phyloP scores from a whole-genome alignment of 257 asterid genomes.

The Plectranthus barbatus region DNA sequence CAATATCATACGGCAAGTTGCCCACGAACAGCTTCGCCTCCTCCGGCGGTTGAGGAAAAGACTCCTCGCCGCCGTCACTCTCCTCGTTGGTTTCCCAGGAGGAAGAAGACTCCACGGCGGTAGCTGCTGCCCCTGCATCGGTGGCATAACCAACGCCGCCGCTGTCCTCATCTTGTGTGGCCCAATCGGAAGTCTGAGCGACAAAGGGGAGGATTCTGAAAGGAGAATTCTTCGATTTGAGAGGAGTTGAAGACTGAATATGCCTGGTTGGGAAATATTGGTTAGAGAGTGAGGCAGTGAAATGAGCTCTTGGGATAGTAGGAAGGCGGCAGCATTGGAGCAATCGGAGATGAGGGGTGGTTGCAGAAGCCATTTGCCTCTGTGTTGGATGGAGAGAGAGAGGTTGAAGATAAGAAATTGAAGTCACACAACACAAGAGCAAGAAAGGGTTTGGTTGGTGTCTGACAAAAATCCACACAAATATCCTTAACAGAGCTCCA shows the following conservation, averaged over 20 bases:
- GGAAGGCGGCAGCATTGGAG: constrained; percentile 28
- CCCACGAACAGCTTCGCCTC: constrained; percentile 81
- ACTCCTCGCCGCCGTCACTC: constrained; percentile 15
- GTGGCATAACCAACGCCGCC: neutral
- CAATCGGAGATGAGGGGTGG: constrained; percentile 22
- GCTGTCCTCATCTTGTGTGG: constrained; percentile 13
- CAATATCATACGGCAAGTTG: constrained; percentile 69
- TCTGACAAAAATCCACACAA: neutral
- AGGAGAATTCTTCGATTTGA: constrained; percentile 22
- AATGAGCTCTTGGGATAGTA: constrained; percentile 12
- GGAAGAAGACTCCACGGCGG: neutral
- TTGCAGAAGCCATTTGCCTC: constrained; percentile 26
- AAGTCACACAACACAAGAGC: constrained; percentile 10
- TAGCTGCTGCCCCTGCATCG: constrained; percentile 7
- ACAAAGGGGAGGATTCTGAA: constrained; percentile 22
- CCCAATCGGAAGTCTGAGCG: constrained; percentile 38
- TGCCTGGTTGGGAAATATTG: constrained; percentile 15
- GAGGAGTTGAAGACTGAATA: constrained; percentile 16
- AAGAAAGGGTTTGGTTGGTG: neutral
- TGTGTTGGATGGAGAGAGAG: constrained; percentile 6
- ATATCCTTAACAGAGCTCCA: neutral
- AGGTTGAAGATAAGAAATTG: constrained; percentile 15
- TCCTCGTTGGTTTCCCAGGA: constrained; percentile 14
- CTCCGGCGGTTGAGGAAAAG: constrained; percentile 50
- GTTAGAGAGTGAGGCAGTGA: constrained; percentile 19